Conservation (phyloP, 257 asterid species). For the Verbena officinalis region DNA sequence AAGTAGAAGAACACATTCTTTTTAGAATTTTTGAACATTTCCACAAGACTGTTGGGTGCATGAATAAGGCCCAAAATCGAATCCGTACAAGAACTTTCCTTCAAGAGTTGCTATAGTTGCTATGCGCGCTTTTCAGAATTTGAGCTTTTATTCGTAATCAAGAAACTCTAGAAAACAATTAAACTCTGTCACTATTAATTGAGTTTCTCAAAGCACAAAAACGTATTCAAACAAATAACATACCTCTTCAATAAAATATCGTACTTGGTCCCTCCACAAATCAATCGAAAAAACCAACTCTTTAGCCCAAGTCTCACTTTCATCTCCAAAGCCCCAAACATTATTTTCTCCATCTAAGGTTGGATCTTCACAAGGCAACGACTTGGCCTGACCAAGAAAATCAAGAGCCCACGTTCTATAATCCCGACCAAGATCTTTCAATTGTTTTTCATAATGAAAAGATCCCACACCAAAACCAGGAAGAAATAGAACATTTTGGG, state of each 20-base stretch:
- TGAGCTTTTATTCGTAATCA: background rate
- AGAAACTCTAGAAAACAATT: background rate
- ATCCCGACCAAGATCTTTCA: conserved; percentile 69
- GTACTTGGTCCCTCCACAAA: conserved; percentile 69
- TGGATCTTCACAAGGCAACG: conserved; percentile 65
- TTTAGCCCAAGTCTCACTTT: conserved; percentile 68
- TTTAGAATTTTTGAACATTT: too few species aligned
- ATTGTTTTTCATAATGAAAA: conserved; percentile 66
- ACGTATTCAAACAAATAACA: background rate
- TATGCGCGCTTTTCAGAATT: background rate
- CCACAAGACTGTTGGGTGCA: too few species aligned
- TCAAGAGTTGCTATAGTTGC: background rate
- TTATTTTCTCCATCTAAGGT: conserved; percentile 43
- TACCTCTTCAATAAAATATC: conserved; percentile 64
- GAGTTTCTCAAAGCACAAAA: background rate
- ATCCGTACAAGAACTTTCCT: too few species aligned
- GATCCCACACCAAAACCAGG: conserved; percentile 83
- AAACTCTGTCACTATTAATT: background rate
- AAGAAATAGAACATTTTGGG: conserved; percentile 62
- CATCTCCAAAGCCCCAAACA: conserved; percentile 73
- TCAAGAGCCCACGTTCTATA: conserved; percentile 60
- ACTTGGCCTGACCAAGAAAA: conserved; percentile 69
- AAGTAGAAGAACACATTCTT: too few species aligned
- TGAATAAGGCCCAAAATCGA: too few species aligned
- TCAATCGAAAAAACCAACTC: conserved; percentile 62